Base-by-base conservation (phyloP, 1,284 basidiomycete genomes). In the Melampsora larici-populina region DNA sequence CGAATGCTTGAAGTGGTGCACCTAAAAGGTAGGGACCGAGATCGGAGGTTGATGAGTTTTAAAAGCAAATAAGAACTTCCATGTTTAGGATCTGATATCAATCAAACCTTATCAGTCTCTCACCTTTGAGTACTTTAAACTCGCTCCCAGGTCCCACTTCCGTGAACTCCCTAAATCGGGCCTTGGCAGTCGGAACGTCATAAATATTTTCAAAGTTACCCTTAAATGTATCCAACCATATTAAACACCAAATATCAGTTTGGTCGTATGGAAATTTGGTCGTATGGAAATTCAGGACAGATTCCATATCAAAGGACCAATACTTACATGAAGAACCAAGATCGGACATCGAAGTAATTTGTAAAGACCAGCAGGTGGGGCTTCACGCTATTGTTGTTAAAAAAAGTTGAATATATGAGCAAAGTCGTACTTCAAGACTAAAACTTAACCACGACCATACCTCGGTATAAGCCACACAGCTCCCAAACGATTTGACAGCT, bases 191-290 rank as follows among this genome's bases (percentile, higher is more conserved):
- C 8, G 51, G 51, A 18, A 49, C 40, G 60, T 76, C 73, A 58
- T 76, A 76, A 15, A 76, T 68, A 68, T 69, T 76, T 43, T 76
- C 63, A 58, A 62, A 55, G 51, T 76, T 65, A 36, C 73, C 73
- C 73, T 76, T 36, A 2, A 55, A 15, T 55, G 18, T 5, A 15
- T 21, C 17, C 24, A 13, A 55, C 51, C 17, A 55, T 21, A 55
- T 5, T 5, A 55, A 4, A 55, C 6, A 24, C 24, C 18, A 55
- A 36, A 36, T 36, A 36, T 36, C 36, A 36, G 36, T 9, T 36
- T 36, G 36, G 9, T 36, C 51, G 17, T 3, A 55, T 9, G 36
- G 9, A 18, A 63, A 63, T 26, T 17, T 63, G 7, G 6, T 63
- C 7, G 15, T 13, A 13, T 62, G 13, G 11, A 13, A 21, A 21